These are phyloP conservation scores for Brettanomyces custersianus DNA, from an alignment of 805 yeast species.

Conservation along the genomic window DNA sequence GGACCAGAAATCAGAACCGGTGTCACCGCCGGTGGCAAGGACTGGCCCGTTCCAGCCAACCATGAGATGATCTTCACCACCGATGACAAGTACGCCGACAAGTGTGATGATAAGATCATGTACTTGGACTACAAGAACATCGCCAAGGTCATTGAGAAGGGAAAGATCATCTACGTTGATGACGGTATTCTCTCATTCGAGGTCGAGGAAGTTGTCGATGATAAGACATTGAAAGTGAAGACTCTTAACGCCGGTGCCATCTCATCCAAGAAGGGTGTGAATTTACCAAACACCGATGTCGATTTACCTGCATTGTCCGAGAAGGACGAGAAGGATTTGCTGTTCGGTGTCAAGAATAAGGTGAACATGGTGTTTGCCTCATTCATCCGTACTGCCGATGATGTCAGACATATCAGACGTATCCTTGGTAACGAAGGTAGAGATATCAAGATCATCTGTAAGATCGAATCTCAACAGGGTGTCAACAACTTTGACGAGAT, in stretches of 20 bases:
- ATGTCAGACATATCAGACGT: slow-evolving; percentile 81
- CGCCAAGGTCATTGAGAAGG: slow-evolving; percentile 82
- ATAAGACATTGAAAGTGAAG: slow-evolving; percentile 71
- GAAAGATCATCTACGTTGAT: slow-evolving; percentile 89
- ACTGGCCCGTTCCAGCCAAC: slow-evolving; percentile 74
- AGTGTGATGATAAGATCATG: slow-evolving; percentile 75
- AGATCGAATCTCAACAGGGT: slow-evolving; percentile 99
- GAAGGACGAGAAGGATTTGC: slow-evolving; percentile 88
- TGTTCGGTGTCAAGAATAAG: slow-evolving; percentile 93
- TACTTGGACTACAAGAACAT: slow-evolving; percentile 92
- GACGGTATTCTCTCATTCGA: slow-evolving; percentile 97
- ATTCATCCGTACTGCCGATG: slow-evolving; percentile 91
- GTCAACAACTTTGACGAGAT: slow-evolving; percentile 98
- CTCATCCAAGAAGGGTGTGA: slow-evolving; percentile 97
- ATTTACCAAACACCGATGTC: slow-evolving; percentile 97
- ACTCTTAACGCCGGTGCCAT: slow-evolving; percentile 93
- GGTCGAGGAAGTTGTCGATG: slow-evolving; percentile 78
- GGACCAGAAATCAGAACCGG: slow-evolving; percentile 99
- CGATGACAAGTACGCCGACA: slow-evolving; percentile 65
- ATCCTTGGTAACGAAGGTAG: slow-evolving; percentile 96
- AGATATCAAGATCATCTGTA: slow-evolving; percentile 91
- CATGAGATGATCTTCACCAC: slow-evolving; percentile 94
- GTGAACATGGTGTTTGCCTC: slow-evolving; percentile 99
- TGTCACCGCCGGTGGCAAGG: slow-evolving; percentile 71
- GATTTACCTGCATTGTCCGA: slow-evolving; percentile 97